These are phyloP conservation scores for Epithemia pelagica DNA, from an alignment of 108 stramenopile genomes.

Conservation along the genomic window DNA sequence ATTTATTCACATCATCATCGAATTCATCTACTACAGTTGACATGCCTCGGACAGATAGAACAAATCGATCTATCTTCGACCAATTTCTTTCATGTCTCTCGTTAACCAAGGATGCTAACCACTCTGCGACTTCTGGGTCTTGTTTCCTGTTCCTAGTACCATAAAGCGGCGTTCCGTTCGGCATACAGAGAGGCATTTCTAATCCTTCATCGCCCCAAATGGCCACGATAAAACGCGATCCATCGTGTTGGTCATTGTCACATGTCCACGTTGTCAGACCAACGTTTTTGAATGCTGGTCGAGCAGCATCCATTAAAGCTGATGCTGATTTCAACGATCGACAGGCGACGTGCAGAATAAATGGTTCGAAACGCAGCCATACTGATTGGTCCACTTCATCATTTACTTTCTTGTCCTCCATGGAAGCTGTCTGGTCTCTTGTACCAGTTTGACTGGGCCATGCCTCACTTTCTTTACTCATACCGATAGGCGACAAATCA, in stretches of 20 bases:
- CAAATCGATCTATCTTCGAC: conserved; percentile 79
- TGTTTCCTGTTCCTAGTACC: too few species aligned
- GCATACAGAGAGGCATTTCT: conserved; percentile 75
- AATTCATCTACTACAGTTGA: conserved; percentile 14
- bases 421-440: not conserved
- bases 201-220: conserved; percentile 89
- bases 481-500: not conserved
- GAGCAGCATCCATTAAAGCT: conserved; percentile 63
- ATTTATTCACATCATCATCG: conserved; percentile 8
- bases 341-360: conserved; percentile 85
- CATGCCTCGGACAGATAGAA: conserved; percentile 42
- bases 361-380: conserved; percentile 82
- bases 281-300: conserved; percentile 84
- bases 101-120: conserved; percentile 73
- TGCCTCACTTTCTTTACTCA: too few species aligned
- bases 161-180: not conserved
- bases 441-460: too few species aligned
- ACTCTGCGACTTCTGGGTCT: conserved; percentile 15
- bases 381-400: conserved; percentile 28
- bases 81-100: conserved; percentile 80
- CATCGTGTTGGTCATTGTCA: too few species aligned
- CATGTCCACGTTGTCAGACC: conserved; percentile 81
- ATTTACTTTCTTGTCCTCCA: not conserved
- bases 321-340: conserved; percentile 59
- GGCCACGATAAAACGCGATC: conserved; percentile 55